A percentile compares a stretch with the other conserved stretches of the same genome.
Evolutionary conservation across 768 basidiomycete genomes (phyloP).

Genomic region (Panellus pusillus): DNA sequence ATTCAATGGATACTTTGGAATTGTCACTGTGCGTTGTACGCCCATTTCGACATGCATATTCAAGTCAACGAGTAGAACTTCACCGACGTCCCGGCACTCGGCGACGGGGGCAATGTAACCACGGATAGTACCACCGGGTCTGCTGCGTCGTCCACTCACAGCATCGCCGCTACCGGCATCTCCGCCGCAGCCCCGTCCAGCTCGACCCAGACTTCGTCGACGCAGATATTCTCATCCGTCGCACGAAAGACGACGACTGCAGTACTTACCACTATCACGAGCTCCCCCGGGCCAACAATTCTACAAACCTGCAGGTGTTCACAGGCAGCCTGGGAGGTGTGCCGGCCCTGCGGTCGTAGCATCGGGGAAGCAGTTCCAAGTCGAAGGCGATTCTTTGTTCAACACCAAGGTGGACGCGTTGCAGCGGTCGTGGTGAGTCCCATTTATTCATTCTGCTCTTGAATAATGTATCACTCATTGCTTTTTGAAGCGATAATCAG

Average conservation of each 20-base stretch:
- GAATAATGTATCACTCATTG: too few species aligned
- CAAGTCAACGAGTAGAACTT: constrained; percentile 1
- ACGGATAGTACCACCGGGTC: too few species aligned
- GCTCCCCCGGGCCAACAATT: not conserved
- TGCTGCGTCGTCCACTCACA: too few species aligned
- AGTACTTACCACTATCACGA: not conserved
- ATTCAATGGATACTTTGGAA: constrained; percentile 40
- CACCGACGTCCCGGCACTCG: not conserved
- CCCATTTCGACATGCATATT: not conserved
- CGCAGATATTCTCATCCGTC: not conserved
- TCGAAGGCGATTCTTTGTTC: constrained; percentile 6
- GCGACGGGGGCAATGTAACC: not conserved
- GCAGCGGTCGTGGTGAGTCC: constrained; percentile 10
- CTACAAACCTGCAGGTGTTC: constrained; percentile 1
- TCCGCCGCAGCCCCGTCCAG: not conserved
- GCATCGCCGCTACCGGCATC: not conserved
- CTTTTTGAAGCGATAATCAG: constrained; percentile 3
- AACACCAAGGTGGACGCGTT: constrained; percentile 1
- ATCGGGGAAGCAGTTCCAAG: constrained; percentile 9
- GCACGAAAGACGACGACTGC: not conserved
- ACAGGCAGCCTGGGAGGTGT: constrained; percentile 9
- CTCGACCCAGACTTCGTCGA: not conserved
- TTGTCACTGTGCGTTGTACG: constrained; percentile 25
- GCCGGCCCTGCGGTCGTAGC: constrained; percentile 5
- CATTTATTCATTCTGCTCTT: not conserved